Base-by-base conservation (phyloP, 2,329 filamentous ascomycete species). In the Xylariomycetidae sp. region DNA sequence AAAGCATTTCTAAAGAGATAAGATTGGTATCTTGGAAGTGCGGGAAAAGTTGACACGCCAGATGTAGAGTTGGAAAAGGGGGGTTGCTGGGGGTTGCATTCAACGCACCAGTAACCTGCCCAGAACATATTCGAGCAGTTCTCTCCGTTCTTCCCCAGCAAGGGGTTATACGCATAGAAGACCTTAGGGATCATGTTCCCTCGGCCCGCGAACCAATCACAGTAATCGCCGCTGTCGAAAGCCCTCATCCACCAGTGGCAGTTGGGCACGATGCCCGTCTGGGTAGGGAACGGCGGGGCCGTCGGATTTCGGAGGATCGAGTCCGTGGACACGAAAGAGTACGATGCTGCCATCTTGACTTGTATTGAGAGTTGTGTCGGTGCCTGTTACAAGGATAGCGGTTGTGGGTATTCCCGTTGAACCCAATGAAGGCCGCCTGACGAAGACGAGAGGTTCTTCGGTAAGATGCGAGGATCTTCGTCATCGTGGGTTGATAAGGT, bases 81-180 rank as follows among this genome's bases (percentile, higher is more conserved):
- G 10, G 15, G 17, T n/a, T n/a, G n/a, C 23, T 19, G n/a, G 17
- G 16, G 23, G 13, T n/a, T 31, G 25, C n/a, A n/a, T 14, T 18
- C 16, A 4, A 15, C 33, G 27, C 18, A 40, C 38, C 38, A 40
- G 27, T 37, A 40, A 15, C 29, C 32, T 16, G 34, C 34, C 34
- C 26, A 37, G 17, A 40, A 34, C 30, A 29, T 10, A n/a, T 9
- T 16, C 9, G 20, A 7, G 20, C 38, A 40, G 18, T 40, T 34
- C 34, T 40, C 27, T 10, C 38, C 34, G 18, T 37, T 20, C 11
- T 7, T 8, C 7, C 38, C 38, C 6, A 40, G 34, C n/a, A 40
- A 34, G n/a, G 38, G 34, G 26, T 40, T 40, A 9, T 34, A 26
- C 29, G 32, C 16, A 13, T 37, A 40, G 15, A 40, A 25, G n/a